phyloP scores from a whole-genome alignment of 1,139 yeast species.

The Blastobotrys apis region DNA sequence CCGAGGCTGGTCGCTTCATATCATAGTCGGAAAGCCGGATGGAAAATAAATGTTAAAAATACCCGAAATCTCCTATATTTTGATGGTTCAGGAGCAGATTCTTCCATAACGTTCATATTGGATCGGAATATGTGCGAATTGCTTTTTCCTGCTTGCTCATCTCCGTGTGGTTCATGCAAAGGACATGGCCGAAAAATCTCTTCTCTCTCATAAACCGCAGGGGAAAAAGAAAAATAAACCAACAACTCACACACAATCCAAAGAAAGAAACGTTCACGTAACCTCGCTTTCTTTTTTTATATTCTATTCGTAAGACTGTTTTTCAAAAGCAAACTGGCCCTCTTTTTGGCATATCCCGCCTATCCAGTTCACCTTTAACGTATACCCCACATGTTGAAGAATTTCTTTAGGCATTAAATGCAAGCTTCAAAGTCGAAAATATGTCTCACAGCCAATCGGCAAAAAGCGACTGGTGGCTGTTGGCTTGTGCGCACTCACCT shows the following conservation, averaged over 20 bases:
- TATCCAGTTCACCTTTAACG: no score
- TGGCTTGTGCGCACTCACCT: neutral
- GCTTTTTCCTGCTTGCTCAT: neutral
- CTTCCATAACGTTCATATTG: no score
- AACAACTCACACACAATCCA: neutral
- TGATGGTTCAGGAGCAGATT: no score
- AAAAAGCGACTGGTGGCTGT: neutral
- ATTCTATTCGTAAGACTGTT: neutral
- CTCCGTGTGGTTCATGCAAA: neutral
- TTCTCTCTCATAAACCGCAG: neutral
- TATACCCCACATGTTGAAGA: neutral
- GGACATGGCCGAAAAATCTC: slow-evolving; percentile 4
- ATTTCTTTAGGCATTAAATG: no score
- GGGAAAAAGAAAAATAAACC: neutral
- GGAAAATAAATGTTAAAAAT: no score
- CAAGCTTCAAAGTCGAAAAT: neutral
- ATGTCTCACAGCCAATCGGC: slow-evolving; percentile 1
- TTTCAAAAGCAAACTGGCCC: neutral
- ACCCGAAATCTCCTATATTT: no score
- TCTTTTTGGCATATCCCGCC: neutral
- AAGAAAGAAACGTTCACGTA: neutral
- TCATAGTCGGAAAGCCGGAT: no score
- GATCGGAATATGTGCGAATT: no score
- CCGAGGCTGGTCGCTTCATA: no score
- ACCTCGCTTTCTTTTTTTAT: neutral